A percentile compares a stretch with the other conserved stretches of the same genome.
These are phyloP conservation scores for Wickerhamomyces strasburgensis DNA, from an alignment of 805 yeast genomes.

Conservation along the genomic window DNA sequence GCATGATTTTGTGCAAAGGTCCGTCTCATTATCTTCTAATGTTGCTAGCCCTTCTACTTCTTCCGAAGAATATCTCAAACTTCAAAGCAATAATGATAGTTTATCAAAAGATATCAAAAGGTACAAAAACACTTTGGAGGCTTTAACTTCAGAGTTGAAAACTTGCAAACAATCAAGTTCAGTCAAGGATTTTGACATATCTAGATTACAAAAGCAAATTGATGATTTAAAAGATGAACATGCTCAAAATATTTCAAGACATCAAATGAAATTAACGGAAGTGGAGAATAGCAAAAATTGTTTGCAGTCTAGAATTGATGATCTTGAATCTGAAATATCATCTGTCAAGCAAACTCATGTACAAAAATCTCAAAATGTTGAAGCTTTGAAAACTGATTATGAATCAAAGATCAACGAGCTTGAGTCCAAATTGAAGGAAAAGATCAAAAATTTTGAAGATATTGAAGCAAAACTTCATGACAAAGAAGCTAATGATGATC, in stretches of 20 bases:
- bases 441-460: background rate
- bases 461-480: too few species aligned
- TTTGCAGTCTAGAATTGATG: slow-evolving; percentile 3
- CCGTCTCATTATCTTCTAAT: background rate
- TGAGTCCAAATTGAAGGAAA: slow-evolving; percentile 1
- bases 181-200: slow-evolving; percentile 14
- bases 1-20: background rate
- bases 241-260: slow-evolving; percentile 2
- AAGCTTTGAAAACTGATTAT: slow-evolving; percentile 4
- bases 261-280: slow-evolving; percentile 17
- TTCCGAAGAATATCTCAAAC: slow-evolving; percentile 7
- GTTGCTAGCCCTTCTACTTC: background rate
- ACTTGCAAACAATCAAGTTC: slow-evolving; percentile 9
- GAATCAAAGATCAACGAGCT: background rate
- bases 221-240: slow-evolving; percentile 10
- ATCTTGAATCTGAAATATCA: background rate
- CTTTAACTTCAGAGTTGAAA: slow-evolving; percentile 16
- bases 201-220: slow-evolving; percentile 3
- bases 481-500: too few species aligned
- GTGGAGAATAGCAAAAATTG: slow-evolving; percentile 12
- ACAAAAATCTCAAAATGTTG: slow-evolving; percentile 5
- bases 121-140: slow-evolving; percentile 9
- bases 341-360: background rate
- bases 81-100: slow-evolving; percentile 11
- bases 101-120: slow-evolving; percentile 10